Base-by-base conservation (phyloP, 202 grass and related monocot genomes). In the Schoenoplectus tabernaemontani region DNA sequence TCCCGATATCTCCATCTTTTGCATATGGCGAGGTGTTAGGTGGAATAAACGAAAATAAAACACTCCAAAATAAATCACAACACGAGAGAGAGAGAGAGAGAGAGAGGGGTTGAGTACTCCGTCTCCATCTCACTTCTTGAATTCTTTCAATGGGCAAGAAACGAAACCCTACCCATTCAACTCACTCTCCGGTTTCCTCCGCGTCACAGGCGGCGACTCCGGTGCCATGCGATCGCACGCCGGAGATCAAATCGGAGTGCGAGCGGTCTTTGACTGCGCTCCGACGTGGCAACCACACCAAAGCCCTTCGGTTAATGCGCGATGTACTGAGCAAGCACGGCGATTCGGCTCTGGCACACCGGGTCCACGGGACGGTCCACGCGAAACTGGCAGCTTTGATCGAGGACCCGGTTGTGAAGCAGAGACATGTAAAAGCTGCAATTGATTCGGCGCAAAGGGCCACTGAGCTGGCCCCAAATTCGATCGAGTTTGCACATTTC, bases 401-500 rank as follows among this genome's bases (percentile, higher is more conserved):
- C 68, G 92, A 93, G 54, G 96, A 98, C 58, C 75, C 86, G 17
- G 75, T 46, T 7, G 81, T 84, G 39, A 93, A 93, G 86, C 84
- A 81, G 64, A 90, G 88, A 48, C 91, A 98, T 84, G 64, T 86
- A 12, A 67, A 59, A 65, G 56, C 78, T 1, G 89, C 96, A 4
- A 46, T 92, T 65, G 81, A 86, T 8, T 84, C 86, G 1, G 90
- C 96, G 10, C 78, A 59, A 56, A 85, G 82, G 51, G 91, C 96
- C 13, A 83, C 84, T 28, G 81, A 89, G 58, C 89, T 98, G 3
- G 87, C 90, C 12, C 96, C 96, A 19, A 82, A 88, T 4, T 98
- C 96, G 12, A 62, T 95, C 79, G 96, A 95, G 86, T 89, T 95
- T 4, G 84, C 96, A 34, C 89, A 91, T 69, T 98, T 98, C 86